Percentiles rank a stretch among this genome's conserved stretches.
phyloP scores from a whole-genome alignment of 768 basidiomycete species.

The Amanita rimosa region DNA sequence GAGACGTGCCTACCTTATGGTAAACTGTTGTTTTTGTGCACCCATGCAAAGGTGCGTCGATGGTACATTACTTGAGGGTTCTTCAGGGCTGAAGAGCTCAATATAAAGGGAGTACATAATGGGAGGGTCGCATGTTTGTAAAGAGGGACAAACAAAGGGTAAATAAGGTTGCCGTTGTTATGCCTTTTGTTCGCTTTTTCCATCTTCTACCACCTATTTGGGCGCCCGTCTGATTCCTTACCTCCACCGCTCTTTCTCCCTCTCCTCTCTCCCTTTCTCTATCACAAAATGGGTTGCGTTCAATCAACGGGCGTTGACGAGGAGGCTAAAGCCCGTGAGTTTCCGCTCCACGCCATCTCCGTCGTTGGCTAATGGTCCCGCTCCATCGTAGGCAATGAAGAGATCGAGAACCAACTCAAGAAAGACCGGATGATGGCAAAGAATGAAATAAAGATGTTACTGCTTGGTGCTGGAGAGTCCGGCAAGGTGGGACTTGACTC shows the following conservation, averaged over 20 bases:
- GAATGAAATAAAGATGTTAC: slow-evolving; percentile 94
- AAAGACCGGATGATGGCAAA: slow-evolving; percentile 79
- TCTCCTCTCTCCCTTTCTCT: slow-evolving; percentile 1
- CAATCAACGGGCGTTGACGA: slow-evolving; percentile 63
- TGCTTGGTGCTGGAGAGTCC: slow-evolving; percentile 94
- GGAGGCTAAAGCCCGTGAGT: slow-evolving; percentile 77
- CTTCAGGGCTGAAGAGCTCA: too few species aligned
- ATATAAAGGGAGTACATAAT: slow-evolving; percentile 1
- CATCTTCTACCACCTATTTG: slow-evolving; percentile 2
- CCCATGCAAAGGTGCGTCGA: too few species aligned
- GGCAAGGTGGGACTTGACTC: slow-evolving; percentile 58
- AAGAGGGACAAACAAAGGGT: slow-evolving; percentile 1
- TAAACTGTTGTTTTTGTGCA: too few species aligned
- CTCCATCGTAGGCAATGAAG: slow-evolving; percentile 61
- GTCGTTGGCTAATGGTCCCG: neutral
- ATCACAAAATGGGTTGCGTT: slow-evolving; percentile 54
- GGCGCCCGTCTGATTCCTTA: slow-evolving; percentile 6
- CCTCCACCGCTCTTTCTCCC: slow-evolving; percentile 6
- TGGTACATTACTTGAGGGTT: too few species aligned
- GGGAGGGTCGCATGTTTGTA: neutral
- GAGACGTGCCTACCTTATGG: too few species aligned
- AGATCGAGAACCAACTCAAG: slow-evolving; percentile 89
- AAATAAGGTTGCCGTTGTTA: slow-evolving; percentile 7
- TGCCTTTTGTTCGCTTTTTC: neutral
- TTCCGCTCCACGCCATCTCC: neutral